Evolutionary conservation across 176 grass and related monocot species (phyloP).

Genomic region (Triticum timopheevii): DNA sequence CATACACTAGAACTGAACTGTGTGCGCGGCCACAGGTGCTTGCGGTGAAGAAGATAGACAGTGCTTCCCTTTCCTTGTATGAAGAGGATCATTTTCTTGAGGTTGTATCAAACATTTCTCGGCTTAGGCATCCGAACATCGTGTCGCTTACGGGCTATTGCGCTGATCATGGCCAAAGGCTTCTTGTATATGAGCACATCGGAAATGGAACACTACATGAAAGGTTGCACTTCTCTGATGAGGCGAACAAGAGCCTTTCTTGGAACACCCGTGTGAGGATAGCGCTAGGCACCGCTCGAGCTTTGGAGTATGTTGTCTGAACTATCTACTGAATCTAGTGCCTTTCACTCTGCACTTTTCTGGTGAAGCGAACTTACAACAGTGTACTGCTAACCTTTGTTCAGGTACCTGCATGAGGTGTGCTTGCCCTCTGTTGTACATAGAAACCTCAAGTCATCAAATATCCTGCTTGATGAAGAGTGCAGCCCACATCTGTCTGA

Average conservation of each 20-base stretch:
- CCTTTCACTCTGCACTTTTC: neutral
- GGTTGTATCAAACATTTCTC: conserved; percentile 77
- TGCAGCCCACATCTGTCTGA: conserved; percentile 84
- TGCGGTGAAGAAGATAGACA: conserved; percentile 92
- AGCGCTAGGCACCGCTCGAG: conserved; percentile 69
- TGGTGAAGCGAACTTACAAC: neutral
- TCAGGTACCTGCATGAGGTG: conserved; percentile 95
- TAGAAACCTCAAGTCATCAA: conserved; percentile 82
- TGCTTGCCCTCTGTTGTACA: conserved; percentile 82
- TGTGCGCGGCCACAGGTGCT: conserved; percentile 48
- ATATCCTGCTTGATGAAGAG: conserved; percentile 92
- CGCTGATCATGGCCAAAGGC: conserved; percentile 76
- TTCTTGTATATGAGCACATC: conserved; percentile 78
- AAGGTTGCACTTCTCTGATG: conserved; percentile 69
- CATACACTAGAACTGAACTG: conserved; percentile 12
- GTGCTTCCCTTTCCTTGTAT: conserved; percentile 75
- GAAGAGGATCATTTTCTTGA: conserved; percentile 93
- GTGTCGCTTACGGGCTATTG: conserved; percentile 76
- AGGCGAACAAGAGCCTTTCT: conserved; percentile 54
- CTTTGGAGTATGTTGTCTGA: conserved; percentile 74
- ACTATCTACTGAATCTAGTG: neutral
- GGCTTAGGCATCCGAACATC: conserved; percentile 83
- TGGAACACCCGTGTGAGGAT: conserved; percentile 85
- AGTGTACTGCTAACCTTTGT: conserved; percentile 20
- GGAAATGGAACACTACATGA: conserved; percentile 79